phyloP scores from a whole-genome alignment of 495 filamentous ascomycete genomes.

The Saxophila tyrrhenica region DNA sequence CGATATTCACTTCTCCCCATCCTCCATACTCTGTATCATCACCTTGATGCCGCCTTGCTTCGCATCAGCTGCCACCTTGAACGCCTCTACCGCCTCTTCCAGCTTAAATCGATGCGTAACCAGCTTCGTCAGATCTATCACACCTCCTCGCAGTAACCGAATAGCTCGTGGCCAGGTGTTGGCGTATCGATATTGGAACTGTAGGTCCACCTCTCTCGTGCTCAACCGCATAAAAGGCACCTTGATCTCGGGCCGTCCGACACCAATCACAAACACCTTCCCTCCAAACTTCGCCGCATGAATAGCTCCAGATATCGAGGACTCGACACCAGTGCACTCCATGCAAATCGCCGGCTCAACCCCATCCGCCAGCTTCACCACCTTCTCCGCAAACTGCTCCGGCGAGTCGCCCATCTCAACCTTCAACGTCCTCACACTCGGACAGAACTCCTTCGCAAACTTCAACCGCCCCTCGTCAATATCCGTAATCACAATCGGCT shows the following conservation, averaged over 20 bases:
- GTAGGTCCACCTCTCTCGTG: constrained; percentile 82
- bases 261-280: constrained; percentile 87
- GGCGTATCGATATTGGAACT: constrained; percentile 90
- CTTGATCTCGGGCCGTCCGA: constrained; percentile 87
- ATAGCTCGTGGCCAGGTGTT: constrained; percentile 96
- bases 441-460: constrained; percentile 71
- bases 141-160: constrained; percentile 67
- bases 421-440: constrained; percentile 63
- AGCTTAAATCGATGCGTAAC: constrained; percentile 78
- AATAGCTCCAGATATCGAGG: constrained; percentile 71
- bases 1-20: constrained; percentile 14
- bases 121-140: constrained; percentile 66
- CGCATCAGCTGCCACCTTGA: constrained; percentile 74
- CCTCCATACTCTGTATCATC: constrained; percentile 58
- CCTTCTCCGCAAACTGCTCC: constrained; percentile 57
- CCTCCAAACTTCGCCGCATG: constrained; percentile 84
- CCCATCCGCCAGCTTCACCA: constrained; percentile 55
- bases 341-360: constrained; percentile 65
- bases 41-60: constrained; percentile 93
- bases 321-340: constrained; percentile 92
- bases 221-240: constrained; percentile 87
- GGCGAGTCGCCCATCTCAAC: constrained; percentile 53
- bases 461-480: constrained; percentile 73
- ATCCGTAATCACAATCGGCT: constrained; percentile 81
- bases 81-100: constrained; percentile 81